Evolutionary conservation across 2,329 filamentous ascomycete genomes (phyloP), one percentile per base, ranked within the genome.

Genomic region (Colletotrichum noveboracense): DNA sequence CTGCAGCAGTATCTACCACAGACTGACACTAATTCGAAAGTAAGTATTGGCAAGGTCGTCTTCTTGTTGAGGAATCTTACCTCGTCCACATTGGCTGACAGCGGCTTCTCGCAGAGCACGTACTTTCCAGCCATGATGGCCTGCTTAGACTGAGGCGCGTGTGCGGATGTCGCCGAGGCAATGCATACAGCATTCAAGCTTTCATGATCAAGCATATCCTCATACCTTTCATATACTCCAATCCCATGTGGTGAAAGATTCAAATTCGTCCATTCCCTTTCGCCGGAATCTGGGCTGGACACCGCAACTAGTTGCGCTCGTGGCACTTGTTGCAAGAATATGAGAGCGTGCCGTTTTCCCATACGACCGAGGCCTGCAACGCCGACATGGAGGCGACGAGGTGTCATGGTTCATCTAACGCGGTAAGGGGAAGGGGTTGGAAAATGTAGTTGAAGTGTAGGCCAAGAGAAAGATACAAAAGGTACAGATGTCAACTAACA

Each of bases 191-290:
- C 48, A 1, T 55, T 2, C 9, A 55, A 24, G 10, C 48, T 10
- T 7, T n/a, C 8, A 21, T 55, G 48, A 21, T 2, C 1, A n/a
- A 55, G 48, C 18, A 55, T 21, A 2, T 21, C n/a, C 18, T 55
- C 48, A 24, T 55, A 55, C n/a, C 0, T 1, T n/a, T 12, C 21
- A 3, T 55, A 55, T 12, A 24, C 21, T 1, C 2, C 10, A 4
- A 24, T 6, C 21, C 10, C 10, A 55, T 55, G 18, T 2, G 48
- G n/a, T 24, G n/a, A n/a, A n/a, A 55, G 48, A 12, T 55, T 24
- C 18, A 1, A 7, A 1, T 24, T n/a, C 18, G n/a, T n/a, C 48
- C 48, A 55, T 1, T 55, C 48, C 1, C n/a, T 24, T 55, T 55
- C 48, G 10, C 12, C 21, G 0, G 18, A n/a, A 24, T 55, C n/a